Evolutionary conservation across 2,329 filamentous ascomycete genomes (phyloP).

Genomic region (Alternaria sp.): DNA sequence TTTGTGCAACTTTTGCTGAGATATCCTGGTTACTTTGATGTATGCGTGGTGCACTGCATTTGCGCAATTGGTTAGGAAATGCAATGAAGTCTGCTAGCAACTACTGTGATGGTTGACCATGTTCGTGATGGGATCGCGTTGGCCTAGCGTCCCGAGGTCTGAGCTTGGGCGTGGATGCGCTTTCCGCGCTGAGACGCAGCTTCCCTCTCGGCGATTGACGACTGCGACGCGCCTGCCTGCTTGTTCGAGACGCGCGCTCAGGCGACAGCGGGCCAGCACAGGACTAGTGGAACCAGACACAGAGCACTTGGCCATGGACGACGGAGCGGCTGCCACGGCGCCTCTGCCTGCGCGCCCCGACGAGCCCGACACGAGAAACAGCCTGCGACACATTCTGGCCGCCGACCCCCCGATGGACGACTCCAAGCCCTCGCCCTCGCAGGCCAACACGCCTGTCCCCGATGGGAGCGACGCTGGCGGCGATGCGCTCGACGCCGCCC

Average conservation of each 20-base stretch:
- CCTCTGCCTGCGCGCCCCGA: constrained; percentile 32
- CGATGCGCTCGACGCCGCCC: constrained; percentile 34
- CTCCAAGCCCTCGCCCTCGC: constrained; percentile 34
- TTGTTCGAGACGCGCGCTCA: not conserved
- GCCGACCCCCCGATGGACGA: constrained; percentile 46
- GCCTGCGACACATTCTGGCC: constrained; percentile 48
- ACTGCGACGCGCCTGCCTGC: not conserved
- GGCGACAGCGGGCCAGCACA: not conserved
- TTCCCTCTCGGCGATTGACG: constrained; percentile 1
- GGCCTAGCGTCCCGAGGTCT: constrained; percentile 1
- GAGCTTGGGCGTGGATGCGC: constrained; percentile 7
- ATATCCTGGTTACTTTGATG: constrained; percentile 12
- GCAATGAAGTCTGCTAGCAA: not conserved
- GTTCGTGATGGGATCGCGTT: constrained; percentile 8
- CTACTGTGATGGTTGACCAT: not conserved
- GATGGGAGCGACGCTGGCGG: constrained; percentile 42
- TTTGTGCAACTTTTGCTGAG: constrained; percentile 4
- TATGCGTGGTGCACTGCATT: not conserved
- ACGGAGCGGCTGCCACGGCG: constrained; percentile 7
- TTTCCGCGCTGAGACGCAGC: not conserved
- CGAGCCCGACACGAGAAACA: constrained; percentile 48
- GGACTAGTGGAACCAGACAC: constrained; percentile 1
- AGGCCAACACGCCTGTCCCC: constrained; percentile 36
- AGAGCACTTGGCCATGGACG: constrained; percentile 4
- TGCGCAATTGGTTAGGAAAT: not conserved